A percentile compares a stretch with the other conserved stretches of the same genome.
Conservation (phyloP, 495 filamentous ascomycete species). For the Glonium stellatum region DNA sequence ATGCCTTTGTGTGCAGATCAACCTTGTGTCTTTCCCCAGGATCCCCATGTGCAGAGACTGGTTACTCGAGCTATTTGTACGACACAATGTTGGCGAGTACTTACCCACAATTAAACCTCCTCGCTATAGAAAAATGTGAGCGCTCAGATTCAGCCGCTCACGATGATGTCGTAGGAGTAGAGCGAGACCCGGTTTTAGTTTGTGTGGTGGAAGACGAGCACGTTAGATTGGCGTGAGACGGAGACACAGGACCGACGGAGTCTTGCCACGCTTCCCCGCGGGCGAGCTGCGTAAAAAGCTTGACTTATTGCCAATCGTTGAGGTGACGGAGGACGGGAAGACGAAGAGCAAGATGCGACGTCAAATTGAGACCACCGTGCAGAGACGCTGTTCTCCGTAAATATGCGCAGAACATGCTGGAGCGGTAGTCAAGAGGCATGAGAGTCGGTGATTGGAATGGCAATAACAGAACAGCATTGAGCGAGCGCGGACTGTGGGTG, state of each 20-base stretch:
- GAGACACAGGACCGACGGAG: neutral
- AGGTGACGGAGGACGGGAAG: neutral
- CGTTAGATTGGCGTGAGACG: neutral
- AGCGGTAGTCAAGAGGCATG: neutral
- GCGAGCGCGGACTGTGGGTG: no score
- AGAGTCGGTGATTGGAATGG: neutral
- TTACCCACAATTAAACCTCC: no score
- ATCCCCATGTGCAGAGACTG: no score
- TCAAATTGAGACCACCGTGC: neutral
- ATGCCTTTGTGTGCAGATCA: no score
- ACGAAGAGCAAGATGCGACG: neutral
- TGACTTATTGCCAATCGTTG: neutral
- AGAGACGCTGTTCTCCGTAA: neutral
- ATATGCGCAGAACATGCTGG: neutral
- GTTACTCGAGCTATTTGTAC: neutral
- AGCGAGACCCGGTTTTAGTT: neutral
- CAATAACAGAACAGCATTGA: neutral
- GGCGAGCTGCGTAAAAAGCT: constrained; percentile 1
- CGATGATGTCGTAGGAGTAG: neutral
- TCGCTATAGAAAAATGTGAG: neutral
- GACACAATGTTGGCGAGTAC: neutral
- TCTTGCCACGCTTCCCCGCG: neutral
- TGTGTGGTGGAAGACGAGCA: neutral
- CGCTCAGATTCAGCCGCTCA: neutral
- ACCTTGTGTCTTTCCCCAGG: no score